Evolutionary conservation across 495 filamentous ascomycete genomes (phyloP).

Genomic region (Xeromyces bisporus): DNA sequence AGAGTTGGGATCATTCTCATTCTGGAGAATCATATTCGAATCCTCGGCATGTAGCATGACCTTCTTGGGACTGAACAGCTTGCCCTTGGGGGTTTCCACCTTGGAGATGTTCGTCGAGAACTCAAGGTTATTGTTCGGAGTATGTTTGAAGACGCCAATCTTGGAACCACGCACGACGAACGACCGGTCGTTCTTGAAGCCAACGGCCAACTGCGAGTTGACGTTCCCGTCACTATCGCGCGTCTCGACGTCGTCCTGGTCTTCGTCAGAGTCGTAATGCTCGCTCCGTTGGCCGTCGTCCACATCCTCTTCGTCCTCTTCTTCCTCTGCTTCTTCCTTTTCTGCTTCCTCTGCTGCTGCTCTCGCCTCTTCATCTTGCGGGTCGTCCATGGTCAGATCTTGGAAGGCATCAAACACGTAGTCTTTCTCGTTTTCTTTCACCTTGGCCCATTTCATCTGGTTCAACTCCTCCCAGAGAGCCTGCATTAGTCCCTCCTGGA

Average conservation of each 20-base stretch:
- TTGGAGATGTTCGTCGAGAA: conserved; percentile 97
- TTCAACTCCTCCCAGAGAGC: conserved; percentile 96
- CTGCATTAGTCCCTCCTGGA: conserved; percentile 89
- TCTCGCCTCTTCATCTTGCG: conserved; percentile 33
- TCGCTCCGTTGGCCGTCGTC: conserved; percentile 52
- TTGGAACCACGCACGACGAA: conserved; percentile 94
- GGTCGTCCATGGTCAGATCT: conserved; percentile 83
- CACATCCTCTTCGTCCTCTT: conserved; percentile 36
- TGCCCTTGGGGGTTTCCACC: conserved; percentile 75
- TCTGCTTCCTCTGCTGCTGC: conserved; percentile 49
- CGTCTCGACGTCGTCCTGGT: conserved; percentile 66
- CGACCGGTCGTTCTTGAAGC: conserved; percentile 92
- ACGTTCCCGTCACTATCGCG: conserved; percentile 62
- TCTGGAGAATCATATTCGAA: conserved; percentile 82
- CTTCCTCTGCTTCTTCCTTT: conserved; percentile 44
- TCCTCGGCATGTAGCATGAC: conserved; percentile 96
- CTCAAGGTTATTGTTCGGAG: conserved; percentile 75
- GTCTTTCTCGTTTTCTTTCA: conserved; percentile 79
- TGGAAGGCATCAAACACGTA: conserved; percentile 94
- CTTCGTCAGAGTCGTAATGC: conserved; percentile 84
- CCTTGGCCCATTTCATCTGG: conserved; percentile 82
- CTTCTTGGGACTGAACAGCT: conserved; percentile 85
- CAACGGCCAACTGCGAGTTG: conserved; percentile 93
- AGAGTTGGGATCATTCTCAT: conserved; percentile 66
- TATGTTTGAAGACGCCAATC: conserved; percentile 98